Base-by-base conservation (phyloP, 345 rosid genomes). In the Melaleuca alternifolia region DNA sequence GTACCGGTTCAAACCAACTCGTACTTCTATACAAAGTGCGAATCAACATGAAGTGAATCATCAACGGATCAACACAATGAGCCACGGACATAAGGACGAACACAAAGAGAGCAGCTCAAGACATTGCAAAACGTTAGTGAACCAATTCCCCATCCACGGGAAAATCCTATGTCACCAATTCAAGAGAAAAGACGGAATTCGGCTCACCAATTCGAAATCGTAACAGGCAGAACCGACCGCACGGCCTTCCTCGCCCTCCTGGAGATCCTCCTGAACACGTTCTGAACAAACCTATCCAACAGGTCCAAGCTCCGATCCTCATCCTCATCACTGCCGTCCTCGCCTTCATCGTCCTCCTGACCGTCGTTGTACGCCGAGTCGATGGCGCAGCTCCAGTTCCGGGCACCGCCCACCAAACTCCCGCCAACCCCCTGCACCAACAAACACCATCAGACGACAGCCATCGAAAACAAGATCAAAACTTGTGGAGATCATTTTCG, bases 261-360 rank as follows among this genome's bases (percentile, higher is more conserved):
- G 12, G 99, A 95, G 21, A 94, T 65, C 90, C 95, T 95, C 90
- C 89, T 85, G 87, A 94, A 97, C 83, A 94, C 93, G 82, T 95
- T 97, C 85, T 93, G 93, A 2, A 96, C 89, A 51, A 97, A 96
- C 59, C 88, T 92, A 86, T 94, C 92, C 54, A 97, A 86, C 20
- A 96, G 94, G 92, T 96, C 98, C 91, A 97, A 92, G 79, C 99
- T 97, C 91, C 97, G 65, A 87, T 94, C 98, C 86, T 95, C 98
- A 12, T 92, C 96, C 41, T 93, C 98, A 0, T 92, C 95, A 2
- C 92, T 94, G 5, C 91, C 96, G 5, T 93, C 97, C 1, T 87
- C 96, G 1, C 90, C 91, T 2, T 90, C 97, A 21, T 87, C 92
- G 46, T 89, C 91, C 44, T 82, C 88, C 18, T 82, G 75, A 59